Base-by-base conservation (phyloP, 2,329 filamentous ascomycete genomes). In the Sporothrix brunneoviolacea region DNA sequence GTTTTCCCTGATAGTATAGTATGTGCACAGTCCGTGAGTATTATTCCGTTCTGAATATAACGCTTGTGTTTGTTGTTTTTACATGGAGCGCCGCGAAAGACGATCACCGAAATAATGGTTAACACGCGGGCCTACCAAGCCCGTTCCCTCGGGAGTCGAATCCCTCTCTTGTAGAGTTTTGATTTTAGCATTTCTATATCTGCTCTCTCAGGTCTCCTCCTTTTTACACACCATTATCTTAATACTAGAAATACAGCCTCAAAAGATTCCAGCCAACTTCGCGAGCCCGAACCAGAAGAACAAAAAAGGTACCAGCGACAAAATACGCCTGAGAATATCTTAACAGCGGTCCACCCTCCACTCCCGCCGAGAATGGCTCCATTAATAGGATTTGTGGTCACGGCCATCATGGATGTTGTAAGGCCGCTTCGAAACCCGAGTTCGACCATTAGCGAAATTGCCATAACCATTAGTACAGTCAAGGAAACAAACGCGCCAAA, bases 401-500 rank as follows among this genome's bases (percentile, higher is more conserved):
- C 67, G 1, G 79, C 74, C 50, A 82, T 71, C 41, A 82, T 63
- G 15, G 79, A 75, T 61, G 85, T 86, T 22, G 80, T 72, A 0
- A 77, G 74, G 1, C 87, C 87, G 2, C 76, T 81, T 6, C 86
- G 73, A 2, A 83, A 76, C 13, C 86, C 87, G 30, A 90, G 82
- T 62, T 87, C 75, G 18, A 78, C 71, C 33, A 88, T 76, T 40
- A 86, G 82, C 2, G 79, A 82, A 54, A 89, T 84, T 59, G 89
- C 83, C 2, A 83, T 83, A 19, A 90, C 70, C 13, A 86, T 68
- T 0, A 83, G 75, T 0, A 85, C 82, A 0, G 72, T 71, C 16
- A 88, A 68, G 0, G 78, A 78, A 32, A 86, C 77, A 58, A 82
- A 85, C 3, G 79, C 78, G 12, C 85, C 86, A 13, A 75, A 75